A percentile compares a stretch with the other conserved stretches of the same genome.
These are phyloP conservation scores for Hypholoma sublateritium DNA, from an alignment of 768 basidiomycete genomes.

Conservation along the genomic window DNA sequence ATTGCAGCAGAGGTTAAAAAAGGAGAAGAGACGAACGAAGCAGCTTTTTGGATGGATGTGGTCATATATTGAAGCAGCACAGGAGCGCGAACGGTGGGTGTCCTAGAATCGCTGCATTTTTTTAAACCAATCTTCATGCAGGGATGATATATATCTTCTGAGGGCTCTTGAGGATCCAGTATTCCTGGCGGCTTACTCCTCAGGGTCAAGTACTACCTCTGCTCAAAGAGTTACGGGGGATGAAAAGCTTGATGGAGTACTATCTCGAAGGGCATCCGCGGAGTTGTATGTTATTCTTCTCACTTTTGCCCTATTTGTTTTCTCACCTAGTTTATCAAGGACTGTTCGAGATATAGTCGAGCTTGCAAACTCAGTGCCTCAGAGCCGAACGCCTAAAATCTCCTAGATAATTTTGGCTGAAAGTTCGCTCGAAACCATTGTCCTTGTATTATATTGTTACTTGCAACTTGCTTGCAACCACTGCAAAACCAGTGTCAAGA, in stretches of 20 bases:
- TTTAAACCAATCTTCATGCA: not conserved
- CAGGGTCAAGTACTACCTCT: not conserved
- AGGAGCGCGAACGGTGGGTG: not conserved
- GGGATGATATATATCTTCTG: constrained; percentile 14
- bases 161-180: constrained; percentile 15
- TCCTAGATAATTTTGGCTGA: no score
- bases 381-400: not conserved
- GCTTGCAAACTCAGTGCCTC: not conserved
- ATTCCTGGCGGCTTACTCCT: constrained; percentile 7
- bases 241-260: not conserved
- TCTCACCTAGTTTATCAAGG: not conserved
- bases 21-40: not conserved
- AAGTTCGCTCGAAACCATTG: no score
- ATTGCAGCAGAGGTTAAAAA: not conserved
- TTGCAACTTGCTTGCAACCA: no score
- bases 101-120: not conserved
- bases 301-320: not conserved
- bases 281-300: not conserved
- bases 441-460: no score
- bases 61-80: not conserved
- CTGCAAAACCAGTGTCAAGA: no score
- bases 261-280: not conserved
- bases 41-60: not conserved
- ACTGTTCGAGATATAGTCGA: not conserved
- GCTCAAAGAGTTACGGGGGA: not conserved